phyloP scores from a whole-genome alignment of 305 asterid genomes.

The Fraxinus velutina region DNA sequence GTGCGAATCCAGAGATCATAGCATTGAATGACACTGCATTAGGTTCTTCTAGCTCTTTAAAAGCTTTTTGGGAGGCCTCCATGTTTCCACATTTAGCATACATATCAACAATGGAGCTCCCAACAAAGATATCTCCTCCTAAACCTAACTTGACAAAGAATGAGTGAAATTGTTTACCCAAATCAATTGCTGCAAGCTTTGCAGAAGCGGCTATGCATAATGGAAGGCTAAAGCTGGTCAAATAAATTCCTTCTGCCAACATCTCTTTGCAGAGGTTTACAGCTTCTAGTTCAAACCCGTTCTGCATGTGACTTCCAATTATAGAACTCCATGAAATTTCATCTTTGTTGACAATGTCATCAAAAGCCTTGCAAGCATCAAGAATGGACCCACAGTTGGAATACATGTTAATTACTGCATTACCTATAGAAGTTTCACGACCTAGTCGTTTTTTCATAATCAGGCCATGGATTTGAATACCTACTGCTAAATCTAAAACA shows the following conservation, averaged over 20 bases:
- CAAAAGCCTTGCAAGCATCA: conserved; percentile 16
- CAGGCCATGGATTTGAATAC: conserved; percentile 15
- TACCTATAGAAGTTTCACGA: background rate
- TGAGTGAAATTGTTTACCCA: conserved; percentile 17
- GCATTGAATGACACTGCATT: conserved; percentile 12
- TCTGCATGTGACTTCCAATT: conserved; percentile 14
- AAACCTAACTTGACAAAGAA: conserved; percentile 12
- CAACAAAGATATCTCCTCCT: background rate
- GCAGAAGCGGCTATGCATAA: conserved; percentile 6
- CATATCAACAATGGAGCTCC: conserved; percentile 15
- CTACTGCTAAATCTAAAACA: background rate
- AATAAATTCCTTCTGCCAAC: conserved; percentile 9
- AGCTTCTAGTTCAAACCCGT: conserved; percentile 13
- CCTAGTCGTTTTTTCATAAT: background rate
- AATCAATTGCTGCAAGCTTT: conserved; percentile 1
- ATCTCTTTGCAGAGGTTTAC: conserved; percentile 11
- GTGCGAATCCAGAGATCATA: conserved; percentile 19
- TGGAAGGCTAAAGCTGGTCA: conserved; percentile 19
- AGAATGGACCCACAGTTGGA: conserved; percentile 5
- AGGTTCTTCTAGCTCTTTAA: conserved; percentile 9
- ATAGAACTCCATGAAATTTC: conserved; percentile 24
- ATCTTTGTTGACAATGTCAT: conserved; percentile 14
- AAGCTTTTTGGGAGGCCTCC: conserved; percentile 10
- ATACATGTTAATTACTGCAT: conserved; percentile 19
- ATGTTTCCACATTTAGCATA: conserved; percentile 18